Evolutionary conservation across 2,329 filamentous ascomycete species (phyloP), one percentile per base, ranked within the genome.

Genomic region (Lachnellula occidentalis): DNA sequence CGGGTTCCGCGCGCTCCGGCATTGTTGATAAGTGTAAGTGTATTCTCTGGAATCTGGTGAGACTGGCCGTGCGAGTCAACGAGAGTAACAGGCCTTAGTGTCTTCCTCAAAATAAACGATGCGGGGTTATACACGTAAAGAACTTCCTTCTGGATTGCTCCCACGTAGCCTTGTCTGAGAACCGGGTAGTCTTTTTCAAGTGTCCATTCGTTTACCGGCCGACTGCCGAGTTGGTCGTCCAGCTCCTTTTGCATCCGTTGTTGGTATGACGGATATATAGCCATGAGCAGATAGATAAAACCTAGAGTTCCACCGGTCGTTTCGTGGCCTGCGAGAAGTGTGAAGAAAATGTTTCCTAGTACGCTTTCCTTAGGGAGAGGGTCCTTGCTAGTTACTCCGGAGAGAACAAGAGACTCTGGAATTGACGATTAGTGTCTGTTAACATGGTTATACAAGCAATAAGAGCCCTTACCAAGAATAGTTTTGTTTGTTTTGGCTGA

Each of bases 321-420:
- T 42, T 50, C 48, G 22, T 50, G 48, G 14, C 48, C 48, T 24
- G 48, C 48, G 34, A 50, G 48, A n/a, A 50, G 37, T n/a, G 48
- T 24, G 37, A 50, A 43, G 48, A 50, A 50, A n/a, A 50, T 50
- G 14, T 50, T 39, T 8, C 48, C 48, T 6, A 50, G 21, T 12
- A 50, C 48, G 19, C 48, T 42, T 50, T 50, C 48, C n/a, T 50
- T 42, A 36, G 48, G 22, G 2, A 50, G 37, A 31, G 19, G 48
- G 24, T 42, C 15, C n/a, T 42, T 50, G 15, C 48, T 36, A 41
- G 36, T 17, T n/a, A 27, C 37, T 5, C 48, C 48, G 6, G 48
- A 14, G 22, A 50, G 48, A 34, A 50, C 48, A 50, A 50, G 8
- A 19, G 48, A 41, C 48, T 50, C 48, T 50, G 11, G 17, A 8